Conservation (phyloP, 2,329 filamentous ascomycete genomes). For the Fusarium annulatum region DNA sequence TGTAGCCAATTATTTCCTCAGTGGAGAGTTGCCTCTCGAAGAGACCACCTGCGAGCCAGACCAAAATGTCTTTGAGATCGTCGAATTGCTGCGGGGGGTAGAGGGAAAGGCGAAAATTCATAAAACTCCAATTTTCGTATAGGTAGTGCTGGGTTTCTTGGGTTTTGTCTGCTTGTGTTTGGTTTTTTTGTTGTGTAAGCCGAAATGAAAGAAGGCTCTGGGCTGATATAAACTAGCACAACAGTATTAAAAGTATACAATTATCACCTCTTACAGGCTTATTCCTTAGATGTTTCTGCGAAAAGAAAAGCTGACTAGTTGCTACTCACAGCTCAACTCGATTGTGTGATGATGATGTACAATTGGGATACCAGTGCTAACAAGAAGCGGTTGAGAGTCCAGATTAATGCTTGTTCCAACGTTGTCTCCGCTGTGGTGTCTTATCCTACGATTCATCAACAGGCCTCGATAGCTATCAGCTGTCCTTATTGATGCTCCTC, state of each 20-base stretch:
- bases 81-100: no score
- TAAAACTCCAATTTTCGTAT: neutral
- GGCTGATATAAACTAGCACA: neutral
- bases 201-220: neutral
- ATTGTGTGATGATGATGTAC: no score
- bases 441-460: neutral
- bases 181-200: neutral
- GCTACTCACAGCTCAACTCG: neutral
- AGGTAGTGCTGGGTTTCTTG: neutral
- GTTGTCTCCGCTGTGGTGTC: neutral
- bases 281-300: no score
- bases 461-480: neutral
- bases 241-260: neutral
- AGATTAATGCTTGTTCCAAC: neutral
- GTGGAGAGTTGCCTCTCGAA: fast-evolving
- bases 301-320: neutral
- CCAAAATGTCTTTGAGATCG: fast-evolving
- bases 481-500: neutral
- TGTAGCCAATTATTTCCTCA: neutral
- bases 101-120: no score
- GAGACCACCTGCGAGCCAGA: neutral
- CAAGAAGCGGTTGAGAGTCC: neutral
- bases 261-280: neutral
- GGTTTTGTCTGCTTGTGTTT: neutral
- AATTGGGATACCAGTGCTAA: neutral